Evolutionary conservation across 2,329 filamentous ascomycete genomes (phyloP).

Genomic region (Colletotrichum plurivorum): DNA sequence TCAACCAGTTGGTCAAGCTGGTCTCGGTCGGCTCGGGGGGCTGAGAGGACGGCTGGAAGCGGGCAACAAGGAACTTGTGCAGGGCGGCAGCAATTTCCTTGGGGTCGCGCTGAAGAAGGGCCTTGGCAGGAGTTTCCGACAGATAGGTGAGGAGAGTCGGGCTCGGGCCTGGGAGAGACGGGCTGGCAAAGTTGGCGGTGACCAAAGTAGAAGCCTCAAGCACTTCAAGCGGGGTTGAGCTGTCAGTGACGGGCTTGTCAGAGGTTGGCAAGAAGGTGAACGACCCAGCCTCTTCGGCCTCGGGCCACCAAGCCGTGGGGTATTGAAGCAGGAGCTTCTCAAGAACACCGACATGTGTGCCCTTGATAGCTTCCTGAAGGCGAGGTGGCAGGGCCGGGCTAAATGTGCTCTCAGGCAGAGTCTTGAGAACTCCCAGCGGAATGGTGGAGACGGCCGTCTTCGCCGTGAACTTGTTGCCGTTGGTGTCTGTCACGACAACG

Average conservation of each 20-base stretch:
- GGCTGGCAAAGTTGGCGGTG: constrained; percentile 34
- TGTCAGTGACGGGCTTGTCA: constrained; percentile 30
- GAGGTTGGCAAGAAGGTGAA: constrained; percentile 39
- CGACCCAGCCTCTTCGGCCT: constrained; percentile 32
- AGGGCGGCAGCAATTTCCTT: constrained; percentile 32
- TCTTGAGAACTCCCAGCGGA: constrained; percentile 35
- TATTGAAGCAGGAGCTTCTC: constrained; percentile 39
- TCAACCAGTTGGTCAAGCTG: constrained; percentile 36
- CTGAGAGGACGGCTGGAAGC: constrained; percentile 32
- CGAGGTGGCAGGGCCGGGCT: constrained; percentile 29
- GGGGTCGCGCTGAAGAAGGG: constrained; percentile 27
- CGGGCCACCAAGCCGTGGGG: constrained; percentile 36
- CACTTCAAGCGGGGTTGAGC: constrained; percentile 25
- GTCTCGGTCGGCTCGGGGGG: constrained; percentile 29
- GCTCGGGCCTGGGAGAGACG: constrained; percentile 29
- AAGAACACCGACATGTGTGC: constrained; percentile 35
- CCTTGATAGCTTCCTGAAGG: constrained; percentile 30
- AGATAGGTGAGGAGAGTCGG: constrained; percentile 37
- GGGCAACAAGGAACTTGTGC: constrained; percentile 34
- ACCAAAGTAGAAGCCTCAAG: constrained; percentile 36
- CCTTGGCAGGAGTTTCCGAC: constrained; percentile 35
- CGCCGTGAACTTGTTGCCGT: constrained; percentile 35
- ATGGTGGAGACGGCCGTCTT: constrained; percentile 37
- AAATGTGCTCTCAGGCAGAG: constrained; percentile 35
- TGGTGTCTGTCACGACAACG: constrained; percentile 25